These are phyloP conservation scores for Rhizophagus clarus DNA, from an alignment of 192 early-diverging fungal species.

Conservation along the genomic window DNA sequence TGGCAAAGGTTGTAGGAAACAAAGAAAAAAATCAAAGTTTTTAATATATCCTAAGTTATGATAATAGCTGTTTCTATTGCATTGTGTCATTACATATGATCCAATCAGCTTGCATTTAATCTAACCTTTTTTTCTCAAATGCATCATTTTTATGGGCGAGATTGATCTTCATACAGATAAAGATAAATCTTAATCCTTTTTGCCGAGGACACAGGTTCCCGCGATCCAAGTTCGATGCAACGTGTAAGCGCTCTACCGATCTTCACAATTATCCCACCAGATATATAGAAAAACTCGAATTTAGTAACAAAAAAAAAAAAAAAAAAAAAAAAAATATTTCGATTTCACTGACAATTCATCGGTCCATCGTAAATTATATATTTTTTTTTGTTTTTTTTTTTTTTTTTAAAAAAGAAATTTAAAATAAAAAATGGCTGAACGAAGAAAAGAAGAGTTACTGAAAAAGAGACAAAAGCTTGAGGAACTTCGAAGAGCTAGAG, in stretches of 20 bases:
- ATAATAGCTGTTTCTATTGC: not conserved
- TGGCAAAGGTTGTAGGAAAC: not conserved
- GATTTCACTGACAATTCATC: not conserved
- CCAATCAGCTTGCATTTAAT: not conserved
- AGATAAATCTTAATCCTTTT: not conserved
- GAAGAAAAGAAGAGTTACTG: slow-evolving; percentile 79
- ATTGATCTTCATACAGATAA: not conserved
- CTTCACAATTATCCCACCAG: not conserved
- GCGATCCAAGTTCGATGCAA: not conserved
- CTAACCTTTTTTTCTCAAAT: not conserved
- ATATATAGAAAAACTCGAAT: not conserved
- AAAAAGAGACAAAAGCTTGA: slow-evolving; percentile 91
- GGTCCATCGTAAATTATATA: not conserved
- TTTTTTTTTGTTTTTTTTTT: not conserved
- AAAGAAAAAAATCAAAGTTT: not conserved
- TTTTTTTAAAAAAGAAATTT: not conserved
- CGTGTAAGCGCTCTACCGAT: not conserved
- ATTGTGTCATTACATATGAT: not conserved
- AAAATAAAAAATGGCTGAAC: slow-evolving; percentile 41
- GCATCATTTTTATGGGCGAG: not conserved
- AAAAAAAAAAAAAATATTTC: not conserved
- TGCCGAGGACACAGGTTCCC: not conserved
- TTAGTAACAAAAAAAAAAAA: not conserved
- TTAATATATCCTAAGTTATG: not conserved
- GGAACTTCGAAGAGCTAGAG: slow-evolving; percentile 79